Evolutionary conservation across 306 rosid species (phyloP), one percentile per base, ranked within the genome.

Genomic region (Senna siamea): DNA sequence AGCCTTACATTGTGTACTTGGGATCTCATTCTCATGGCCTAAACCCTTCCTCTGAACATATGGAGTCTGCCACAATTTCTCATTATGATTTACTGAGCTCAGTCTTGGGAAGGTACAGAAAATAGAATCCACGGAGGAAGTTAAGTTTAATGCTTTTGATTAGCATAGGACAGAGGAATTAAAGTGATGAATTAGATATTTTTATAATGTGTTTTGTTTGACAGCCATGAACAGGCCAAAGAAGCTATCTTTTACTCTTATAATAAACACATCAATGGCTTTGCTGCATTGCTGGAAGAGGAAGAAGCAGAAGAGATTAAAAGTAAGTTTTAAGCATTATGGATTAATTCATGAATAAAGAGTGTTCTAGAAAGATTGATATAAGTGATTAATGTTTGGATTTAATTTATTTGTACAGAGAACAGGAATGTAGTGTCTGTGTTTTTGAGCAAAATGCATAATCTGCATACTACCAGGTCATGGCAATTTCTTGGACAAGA

Each of bases 401-500:
- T 46, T 2, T 1, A 12, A 12, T n/a, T n/a, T 2, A 26, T 2
- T 50, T 14, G 35, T 77, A 63, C 72, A 77, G 85, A 77, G 10
- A 77, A 77, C 1, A 41, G 14, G 9, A 73, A 60, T 5, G 96
- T 92, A 4, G 81, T 88, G 0, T 88, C 96, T 0, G 86, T 92
- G 28, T 90, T 90, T 69, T 67, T 75, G 72, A 90, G 86, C 84
- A 75, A 80, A 72, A 83, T 74, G 73, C 78, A 84, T 50, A 69
- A 83, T 58, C 50, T 87, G 58, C 94, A 85, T 51, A 81, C 85
- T 0, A 92, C 98, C 19, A 90, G 74, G 37, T 88, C 96, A 40
- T 92, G 96, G 96, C 82, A 79, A 41, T 92, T 92, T 82, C 85
- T 81, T 22, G 85, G 85, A 77, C 35, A 72, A 53, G 76, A n/a